Evolutionary conservation across 2,329 filamentous ascomycete genomes (phyloP).

Genomic region (Ophiostoma tasmaniense): DNA sequence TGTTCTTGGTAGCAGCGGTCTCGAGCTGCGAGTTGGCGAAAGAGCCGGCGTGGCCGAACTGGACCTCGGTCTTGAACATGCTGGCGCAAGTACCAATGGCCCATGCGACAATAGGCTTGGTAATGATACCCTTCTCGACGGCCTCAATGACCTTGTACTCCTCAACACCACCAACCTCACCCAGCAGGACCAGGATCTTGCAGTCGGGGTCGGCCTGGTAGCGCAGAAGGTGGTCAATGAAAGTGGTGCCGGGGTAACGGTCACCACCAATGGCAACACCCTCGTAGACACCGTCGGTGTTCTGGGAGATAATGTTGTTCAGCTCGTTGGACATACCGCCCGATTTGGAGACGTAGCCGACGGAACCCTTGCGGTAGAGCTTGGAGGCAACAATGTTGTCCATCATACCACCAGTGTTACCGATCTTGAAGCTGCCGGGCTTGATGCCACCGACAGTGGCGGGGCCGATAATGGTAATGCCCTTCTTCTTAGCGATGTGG

Average conservation of each 20-base stretch:
- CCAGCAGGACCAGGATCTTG: constrained; percentile 93
- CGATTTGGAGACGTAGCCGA: constrained; percentile 99
- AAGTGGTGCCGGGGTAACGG: constrained; percentile 95
- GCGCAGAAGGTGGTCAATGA: constrained; percentile 95
- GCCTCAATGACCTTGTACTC: constrained; percentile 99
- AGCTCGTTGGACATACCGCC: constrained; percentile 99
- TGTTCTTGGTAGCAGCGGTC: constrained; percentile 94
- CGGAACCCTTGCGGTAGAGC: constrained; percentile 98
- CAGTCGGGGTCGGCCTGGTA: constrained; percentile 95
- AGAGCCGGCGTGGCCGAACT: constrained; percentile 97
- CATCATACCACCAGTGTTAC: constrained; percentile 99
- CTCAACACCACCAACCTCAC: constrained; percentile 98
- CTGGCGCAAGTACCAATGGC: constrained; percentile 97
- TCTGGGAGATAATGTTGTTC: constrained; percentile 98
- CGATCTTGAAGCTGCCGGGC: constrained; percentile 98
- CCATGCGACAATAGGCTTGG: constrained; percentile 98
- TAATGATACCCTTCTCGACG: constrained; percentile 88
- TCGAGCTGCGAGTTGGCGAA: constrained; percentile 99
- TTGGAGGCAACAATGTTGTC: constrained; percentile 99
- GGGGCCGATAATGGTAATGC: constrained; percentile 96
- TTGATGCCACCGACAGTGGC: constrained; percentile 99
- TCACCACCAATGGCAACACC: constrained; percentile 99
- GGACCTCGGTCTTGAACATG: constrained; percentile 99
- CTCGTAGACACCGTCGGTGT: constrained; percentile 96
- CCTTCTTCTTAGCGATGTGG: constrained; percentile 95